phyloP scores from a whole-genome alignment of 345 rosid genomes.

The Lepidium africanum region DNA sequence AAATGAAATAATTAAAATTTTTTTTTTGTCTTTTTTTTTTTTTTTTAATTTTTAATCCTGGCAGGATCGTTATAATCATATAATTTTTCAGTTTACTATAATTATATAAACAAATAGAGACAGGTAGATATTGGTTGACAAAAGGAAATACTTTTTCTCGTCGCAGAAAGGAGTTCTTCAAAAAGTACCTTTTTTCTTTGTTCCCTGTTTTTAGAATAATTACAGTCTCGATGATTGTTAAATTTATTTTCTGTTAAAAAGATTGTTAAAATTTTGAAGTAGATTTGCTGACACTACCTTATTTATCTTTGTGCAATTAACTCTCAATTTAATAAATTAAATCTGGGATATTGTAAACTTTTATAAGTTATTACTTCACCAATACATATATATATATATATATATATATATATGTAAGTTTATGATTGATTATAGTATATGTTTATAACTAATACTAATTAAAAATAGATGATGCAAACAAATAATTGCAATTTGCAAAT shows the following conservation, averaged over 20 bases:
- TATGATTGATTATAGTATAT: too few relatives aligned
- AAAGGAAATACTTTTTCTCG: slow-evolving; percentile 4
- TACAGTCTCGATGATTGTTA: background rate
- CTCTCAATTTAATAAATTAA: background rate
- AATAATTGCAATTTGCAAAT: too few relatives aligned
- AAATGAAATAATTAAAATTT: too few relatives aligned
- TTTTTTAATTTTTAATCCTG: background rate
- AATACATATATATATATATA: too few relatives aligned
- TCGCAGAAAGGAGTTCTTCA: background rate
- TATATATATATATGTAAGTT: too few relatives aligned
- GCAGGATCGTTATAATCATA: background rate
- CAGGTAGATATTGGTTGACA: slow-evolving; percentile 13
- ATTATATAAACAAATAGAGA: background rate
- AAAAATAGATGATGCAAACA: too few relatives aligned
- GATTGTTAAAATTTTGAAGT: background rate
- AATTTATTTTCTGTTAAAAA: background rate
- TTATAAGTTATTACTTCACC: too few relatives aligned
- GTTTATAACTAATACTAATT: too few relatives aligned
- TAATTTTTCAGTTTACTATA: too few relatives aligned
- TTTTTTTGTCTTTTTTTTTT: background rate
- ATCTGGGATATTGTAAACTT: too few relatives aligned
- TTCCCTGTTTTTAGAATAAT: background rate
- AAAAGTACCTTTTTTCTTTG: background rate
- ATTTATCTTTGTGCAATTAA: background rate
- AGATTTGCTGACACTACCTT: background rate